phyloP scores from a whole-genome alignment of 2,329 filamentous ascomycete genomes.

The Exophiala sp. region DNA sequence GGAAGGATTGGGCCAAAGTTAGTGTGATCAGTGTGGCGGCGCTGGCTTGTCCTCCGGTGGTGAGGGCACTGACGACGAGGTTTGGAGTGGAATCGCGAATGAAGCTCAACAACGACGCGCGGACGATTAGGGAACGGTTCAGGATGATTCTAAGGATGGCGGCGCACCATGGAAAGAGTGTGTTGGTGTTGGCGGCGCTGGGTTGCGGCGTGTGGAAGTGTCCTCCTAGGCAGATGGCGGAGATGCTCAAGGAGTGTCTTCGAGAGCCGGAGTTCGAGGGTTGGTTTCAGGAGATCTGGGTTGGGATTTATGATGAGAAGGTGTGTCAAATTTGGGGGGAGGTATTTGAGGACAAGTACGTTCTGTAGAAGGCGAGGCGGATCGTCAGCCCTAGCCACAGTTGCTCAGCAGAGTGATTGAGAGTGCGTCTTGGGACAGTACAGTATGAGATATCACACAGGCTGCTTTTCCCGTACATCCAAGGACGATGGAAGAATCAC shows the following conservation, averaged over 20 bases:
- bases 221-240: conserved; percentile 6
- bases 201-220: conserved; percentile 15
- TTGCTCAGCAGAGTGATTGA: too few species aligned
- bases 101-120: conserved; percentile 8
- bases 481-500: too few species aligned
- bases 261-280: conserved; percentile 6
- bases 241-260: conserved; percentile 10
- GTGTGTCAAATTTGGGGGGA: conserved; percentile 4
- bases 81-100: background rate
- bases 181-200: conserved; percentile 7
- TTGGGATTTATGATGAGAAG: conserved; percentile 10
- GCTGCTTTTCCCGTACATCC: too few species aligned
- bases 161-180: conserved; percentile 5
- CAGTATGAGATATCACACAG: too few species aligned
- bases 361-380: background rate
- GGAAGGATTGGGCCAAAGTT: conserved; percentile 3
- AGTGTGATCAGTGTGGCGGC: conserved; percentile 7
- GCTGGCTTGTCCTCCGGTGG: conserved; percentile 6
- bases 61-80: background rate
- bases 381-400: too few species aligned
- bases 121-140: conserved; percentile 6
- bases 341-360: background rate
- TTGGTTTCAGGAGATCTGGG: conserved; percentile 10
- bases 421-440: too few species aligned
- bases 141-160: conserved; percentile 8